Evolutionary conservation across 352 stramenopile genomes (phyloP).

Genomic region (Globisporangium canariense): DNA sequence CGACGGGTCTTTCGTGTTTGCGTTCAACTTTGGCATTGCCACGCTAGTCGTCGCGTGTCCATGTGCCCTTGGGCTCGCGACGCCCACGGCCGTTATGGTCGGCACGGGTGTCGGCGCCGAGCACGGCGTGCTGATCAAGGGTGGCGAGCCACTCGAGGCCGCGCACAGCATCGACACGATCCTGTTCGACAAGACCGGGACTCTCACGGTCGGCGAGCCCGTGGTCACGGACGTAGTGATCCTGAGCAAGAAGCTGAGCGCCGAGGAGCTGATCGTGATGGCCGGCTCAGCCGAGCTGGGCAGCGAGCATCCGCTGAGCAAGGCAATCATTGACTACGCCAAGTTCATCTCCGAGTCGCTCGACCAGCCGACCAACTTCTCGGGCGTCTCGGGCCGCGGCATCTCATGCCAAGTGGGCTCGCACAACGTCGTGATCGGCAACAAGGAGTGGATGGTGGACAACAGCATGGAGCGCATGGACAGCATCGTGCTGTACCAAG

Average conservation of each 20-base stretch:
- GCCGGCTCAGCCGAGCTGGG: conserved; percentile 90
- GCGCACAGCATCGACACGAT: conserved; percentile 93
- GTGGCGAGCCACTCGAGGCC: conserved; percentile 91
- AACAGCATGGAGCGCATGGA: conserved; percentile 66
- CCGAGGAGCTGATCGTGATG: conserved; percentile 85
- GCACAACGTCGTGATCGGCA: conserved; percentile 89
- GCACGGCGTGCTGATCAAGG: conserved; percentile 98
- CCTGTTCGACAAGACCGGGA: conserved; percentile 99
- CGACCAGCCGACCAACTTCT: conserved; percentile 76
- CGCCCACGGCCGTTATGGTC: conserved; percentile 98
- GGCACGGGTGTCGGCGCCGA: conserved; percentile 96
- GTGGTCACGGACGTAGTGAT: conserved; percentile 85
- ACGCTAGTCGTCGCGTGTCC: conserved; percentile 98
- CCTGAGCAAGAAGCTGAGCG: conserved; percentile 65
- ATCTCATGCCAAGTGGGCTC: conserved; percentile 74
- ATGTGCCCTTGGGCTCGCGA: conserved; percentile 97
- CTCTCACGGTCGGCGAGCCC: conserved; percentile 93
- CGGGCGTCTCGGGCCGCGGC: conserved; percentile 85
- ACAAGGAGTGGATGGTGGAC: conserved; percentile 88
- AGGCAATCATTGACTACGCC: conserved; percentile 91
- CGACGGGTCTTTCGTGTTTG: conserved; percentile 89
- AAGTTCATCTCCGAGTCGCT: conserved; percentile 79
- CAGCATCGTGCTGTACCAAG: conserved; percentile 73
- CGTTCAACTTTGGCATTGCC: conserved; percentile 97
- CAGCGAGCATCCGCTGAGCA: conserved; percentile 94